A percentile compares a stretch with the other conserved stretches of the same genome.
phyloP scores from a whole-genome alignment of 371 early-diverging fungal genomes.

The Mucor piriformis region DNA sequence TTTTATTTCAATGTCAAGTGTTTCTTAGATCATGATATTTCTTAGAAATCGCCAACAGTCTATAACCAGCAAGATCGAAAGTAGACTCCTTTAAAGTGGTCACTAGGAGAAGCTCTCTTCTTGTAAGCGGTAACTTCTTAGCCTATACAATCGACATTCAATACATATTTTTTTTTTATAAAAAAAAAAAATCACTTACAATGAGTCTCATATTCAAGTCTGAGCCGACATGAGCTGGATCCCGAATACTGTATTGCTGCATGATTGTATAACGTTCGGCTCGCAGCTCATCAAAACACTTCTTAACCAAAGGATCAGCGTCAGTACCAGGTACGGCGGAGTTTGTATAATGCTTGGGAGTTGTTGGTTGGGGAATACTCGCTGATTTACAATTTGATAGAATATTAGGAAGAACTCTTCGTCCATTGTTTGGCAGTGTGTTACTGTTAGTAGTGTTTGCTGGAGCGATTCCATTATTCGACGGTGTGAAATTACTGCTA shows the following conservation, averaged over 20 bases:
- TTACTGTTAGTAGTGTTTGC: neutral
- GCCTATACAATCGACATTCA: constrained; percentile 22
- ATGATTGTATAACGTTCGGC: neutral
- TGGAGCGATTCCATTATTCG: no score
- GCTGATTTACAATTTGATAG: no score
- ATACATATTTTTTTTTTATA: neutral
- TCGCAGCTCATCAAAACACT: no score
- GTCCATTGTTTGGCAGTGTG: neutral
- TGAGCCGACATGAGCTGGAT: constrained; percentile 6
- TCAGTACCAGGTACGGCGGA: no score
- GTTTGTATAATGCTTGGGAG: no score
- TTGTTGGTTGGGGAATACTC: no score
- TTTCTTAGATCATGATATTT: no score
- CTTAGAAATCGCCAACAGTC: constrained; percentile 16
- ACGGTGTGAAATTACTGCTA: no score
- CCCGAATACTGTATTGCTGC: constrained; percentile 7
- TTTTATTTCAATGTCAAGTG: no score
- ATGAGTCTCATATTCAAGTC: constrained; percentile 24
- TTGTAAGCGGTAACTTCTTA: constrained; percentile 14
- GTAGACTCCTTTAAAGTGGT: constrained; percentile 20
- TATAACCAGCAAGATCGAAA: constrained; percentile 12
- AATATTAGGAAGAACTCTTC: no score
- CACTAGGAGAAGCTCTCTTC: constrained; percentile 17
- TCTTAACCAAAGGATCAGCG: no score
- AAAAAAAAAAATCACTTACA: constrained; percentile 14